phyloP scores from a whole-genome alignment of 768 basidiomycete genomes.

The Lanmaoa rubissima region DNA sequence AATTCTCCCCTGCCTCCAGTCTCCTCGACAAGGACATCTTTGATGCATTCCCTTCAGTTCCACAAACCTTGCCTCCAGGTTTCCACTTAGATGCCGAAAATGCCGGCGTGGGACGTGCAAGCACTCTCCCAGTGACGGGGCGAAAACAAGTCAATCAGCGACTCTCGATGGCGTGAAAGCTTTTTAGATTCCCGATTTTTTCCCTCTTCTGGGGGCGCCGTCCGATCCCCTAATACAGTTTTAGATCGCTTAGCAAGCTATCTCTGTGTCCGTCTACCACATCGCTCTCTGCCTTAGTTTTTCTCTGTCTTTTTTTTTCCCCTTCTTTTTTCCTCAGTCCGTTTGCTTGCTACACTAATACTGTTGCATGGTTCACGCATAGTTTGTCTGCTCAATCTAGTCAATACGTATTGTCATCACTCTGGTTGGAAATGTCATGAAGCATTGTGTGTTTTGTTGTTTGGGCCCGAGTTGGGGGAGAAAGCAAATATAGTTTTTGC shows the following conservation, averaged over 20 bases:
- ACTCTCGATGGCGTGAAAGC: slow-evolving; percentile 23
- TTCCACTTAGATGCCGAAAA: slow-evolving; percentile 17
- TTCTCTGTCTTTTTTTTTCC: background rate
- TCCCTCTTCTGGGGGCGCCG: background rate
- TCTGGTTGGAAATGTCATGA: slow-evolving; percentile 16
- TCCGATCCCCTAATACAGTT: slow-evolving; percentile 4
- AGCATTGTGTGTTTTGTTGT: slow-evolving; percentile 1
- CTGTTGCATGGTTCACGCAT: slow-evolving; percentile 24
- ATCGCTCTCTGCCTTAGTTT: background rate
- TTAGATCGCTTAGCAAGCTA: slow-evolving; percentile 5
- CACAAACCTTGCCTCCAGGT: slow-evolving; percentile 44
- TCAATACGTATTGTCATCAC: slow-evolving; percentile 20
- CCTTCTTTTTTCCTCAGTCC: background rate
- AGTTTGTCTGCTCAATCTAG: slow-evolving; percentile 28
- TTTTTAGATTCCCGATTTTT: slow-evolving; percentile 7
- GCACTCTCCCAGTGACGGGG: slow-evolving; percentile 28
- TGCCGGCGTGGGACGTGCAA: slow-evolving; percentile 14
- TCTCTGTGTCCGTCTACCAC: slow-evolving; percentile 1
- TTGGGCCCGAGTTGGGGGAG: no score
- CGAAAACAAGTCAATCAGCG: slow-evolving; percentile 27
- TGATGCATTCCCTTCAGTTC: slow-evolving; percentile 73
- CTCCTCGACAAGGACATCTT: slow-evolving; percentile 58
- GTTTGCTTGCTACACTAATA: slow-evolving; percentile 18
- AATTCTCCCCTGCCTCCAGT: slow-evolving; percentile 39
- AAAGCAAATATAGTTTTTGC: background rate